A percentile compares a stretch with the other conserved stretches of the same genome.
Evolutionary conservation across 345 rosid genomes (phyloP).

Genomic region (Tarenaya hassleriana): DNA sequence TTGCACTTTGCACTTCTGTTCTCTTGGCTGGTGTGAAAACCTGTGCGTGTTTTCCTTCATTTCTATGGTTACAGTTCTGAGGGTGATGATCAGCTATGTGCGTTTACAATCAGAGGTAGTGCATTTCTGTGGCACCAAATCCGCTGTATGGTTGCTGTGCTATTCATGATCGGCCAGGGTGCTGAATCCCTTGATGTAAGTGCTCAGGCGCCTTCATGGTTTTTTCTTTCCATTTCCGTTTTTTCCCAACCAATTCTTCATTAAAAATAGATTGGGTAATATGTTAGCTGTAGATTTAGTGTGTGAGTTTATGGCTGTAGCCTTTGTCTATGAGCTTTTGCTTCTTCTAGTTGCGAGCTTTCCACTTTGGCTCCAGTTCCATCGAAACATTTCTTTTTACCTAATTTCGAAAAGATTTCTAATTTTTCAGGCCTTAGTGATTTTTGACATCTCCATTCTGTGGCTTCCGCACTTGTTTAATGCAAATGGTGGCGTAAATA

Average conservation of each 20-base stretch:
- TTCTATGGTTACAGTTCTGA: constrained; percentile 45
- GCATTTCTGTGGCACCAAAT: constrained; percentile 97
- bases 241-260: constrained; percentile 9
- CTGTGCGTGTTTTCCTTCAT: constrained; percentile 9
- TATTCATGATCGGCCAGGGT: constrained; percentile 90
- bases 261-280: not conserved
- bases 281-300: not conserved
- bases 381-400: no score
- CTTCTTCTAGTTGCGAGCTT: no score
- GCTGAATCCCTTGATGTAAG: constrained; percentile 72
- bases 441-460: no score
- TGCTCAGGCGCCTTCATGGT: constrained; percentile 23
- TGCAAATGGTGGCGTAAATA: no score
- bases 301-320: no score
- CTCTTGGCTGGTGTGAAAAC: constrained; percentile 16
- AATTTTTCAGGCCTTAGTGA: no score
- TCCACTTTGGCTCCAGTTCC: no score
- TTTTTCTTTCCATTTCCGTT: constrained; percentile 8
- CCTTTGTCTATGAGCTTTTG: no score
- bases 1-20: not conserved
- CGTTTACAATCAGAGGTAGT: constrained; percentile 67
- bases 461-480: no score
- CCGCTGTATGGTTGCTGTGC: constrained; percentile 84
- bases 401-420: no score
- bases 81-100: constrained; percentile 56